Evolutionary conservation across 2,329 filamentous ascomycete species (phyloP), one percentile per base, ranked within the genome.

Genomic region (Calonectria henricotiae): DNA sequence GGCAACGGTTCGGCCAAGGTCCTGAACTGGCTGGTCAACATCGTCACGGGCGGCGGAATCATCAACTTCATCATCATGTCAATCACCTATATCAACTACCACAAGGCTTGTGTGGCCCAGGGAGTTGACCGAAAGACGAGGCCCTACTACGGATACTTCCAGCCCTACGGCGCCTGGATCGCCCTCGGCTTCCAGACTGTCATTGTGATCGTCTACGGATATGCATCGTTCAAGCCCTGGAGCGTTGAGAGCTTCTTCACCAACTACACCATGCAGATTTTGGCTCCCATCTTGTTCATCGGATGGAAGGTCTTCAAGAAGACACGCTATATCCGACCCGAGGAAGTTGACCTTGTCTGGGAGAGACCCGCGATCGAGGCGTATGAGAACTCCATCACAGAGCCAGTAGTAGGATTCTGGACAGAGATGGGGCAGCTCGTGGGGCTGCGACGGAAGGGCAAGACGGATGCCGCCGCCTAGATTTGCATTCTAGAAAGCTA

Each of bases 271-370:
- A 89, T 90, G 87, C 82, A 88, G 70, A 79, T 90, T 13, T 78
- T 91, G 35, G 85, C 86, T 0, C 85, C 86, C 5, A 77, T 88
- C 43, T 80, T 90, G 35, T 92, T 87, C 77, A 62, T 86, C 23
- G 84, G 84, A 74, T 94, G 90, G 89, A 94, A 93, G 82, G 5
- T 93, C 1, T 20, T 89, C 78, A 89, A 90, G 82, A 84, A 83
- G 67, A 93, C 91, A 2, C 85, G 85, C 68, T 82, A 88, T 62
- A 83, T 91, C 20, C 81, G 81, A 1, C 83, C 90, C 0, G 78
- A 83, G 5, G 87, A 92, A 76, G 85, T 86, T 3, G 90, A 92
- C 75, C 83, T 92, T 15, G 82, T 89, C 43, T 89, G 89, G 89
- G 86, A 92, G 75, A 83, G 86, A 23, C 89, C 89, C 25, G 75